phyloP scores from a whole-genome alignment of 2,329 filamentous ascomycete genomes.

The Bipolaris zeicola region DNA sequence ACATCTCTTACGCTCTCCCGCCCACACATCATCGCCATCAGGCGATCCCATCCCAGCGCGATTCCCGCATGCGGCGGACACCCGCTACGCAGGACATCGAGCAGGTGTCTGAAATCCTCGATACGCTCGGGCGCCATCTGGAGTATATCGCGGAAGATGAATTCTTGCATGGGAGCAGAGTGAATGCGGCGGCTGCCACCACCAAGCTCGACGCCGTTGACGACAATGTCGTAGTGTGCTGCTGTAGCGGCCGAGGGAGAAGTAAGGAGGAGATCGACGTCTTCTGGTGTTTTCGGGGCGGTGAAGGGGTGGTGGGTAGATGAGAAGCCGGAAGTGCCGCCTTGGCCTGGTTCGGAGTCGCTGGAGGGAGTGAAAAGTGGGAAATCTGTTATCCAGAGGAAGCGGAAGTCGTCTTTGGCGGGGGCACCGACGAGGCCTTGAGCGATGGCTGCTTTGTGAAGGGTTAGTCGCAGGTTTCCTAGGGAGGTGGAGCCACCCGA shows the following conservation, averaged over 20 bases:
- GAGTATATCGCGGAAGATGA: conserved; percentile 81
- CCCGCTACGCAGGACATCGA: conserved; percentile 79
- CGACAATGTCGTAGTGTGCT: conserved; percentile 93
- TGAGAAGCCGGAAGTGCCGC: conserved; percentile 77
- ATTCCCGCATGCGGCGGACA: conserved; percentile 96
- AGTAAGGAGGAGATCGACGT: conserved; percentile 74
- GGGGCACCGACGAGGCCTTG: conserved; percentile 60
- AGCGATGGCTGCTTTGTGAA: conserved; percentile 73
- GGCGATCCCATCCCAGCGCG: conserved; percentile 86
- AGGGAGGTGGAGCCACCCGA: conserved; percentile 74
- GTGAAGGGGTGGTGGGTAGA: conserved; percentile 97
- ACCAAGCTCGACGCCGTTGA: conserved; percentile 93
- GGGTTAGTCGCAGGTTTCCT: conserved; percentile 72
- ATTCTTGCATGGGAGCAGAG: conserved; percentile 78
- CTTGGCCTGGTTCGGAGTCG: conserved; percentile 75
- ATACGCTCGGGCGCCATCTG: conserved; percentile 75
- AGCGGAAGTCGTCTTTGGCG: conserved; percentile 62
- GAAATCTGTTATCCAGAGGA: conserved; percentile 88
- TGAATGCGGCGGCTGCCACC: conserved; percentile 95
- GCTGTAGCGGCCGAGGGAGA: conserved; percentile 75
- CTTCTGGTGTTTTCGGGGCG: conserved; percentile 72
- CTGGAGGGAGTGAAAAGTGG: conserved; percentile 83
- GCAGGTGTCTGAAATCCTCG: conserved; percentile 81
- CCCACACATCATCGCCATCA: conserved; percentile 79
- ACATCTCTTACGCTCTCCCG: conserved; percentile 84